Base-by-base conservation (phyloP, 345 rosid genomes). In the Sapria himalayana region DNA sequence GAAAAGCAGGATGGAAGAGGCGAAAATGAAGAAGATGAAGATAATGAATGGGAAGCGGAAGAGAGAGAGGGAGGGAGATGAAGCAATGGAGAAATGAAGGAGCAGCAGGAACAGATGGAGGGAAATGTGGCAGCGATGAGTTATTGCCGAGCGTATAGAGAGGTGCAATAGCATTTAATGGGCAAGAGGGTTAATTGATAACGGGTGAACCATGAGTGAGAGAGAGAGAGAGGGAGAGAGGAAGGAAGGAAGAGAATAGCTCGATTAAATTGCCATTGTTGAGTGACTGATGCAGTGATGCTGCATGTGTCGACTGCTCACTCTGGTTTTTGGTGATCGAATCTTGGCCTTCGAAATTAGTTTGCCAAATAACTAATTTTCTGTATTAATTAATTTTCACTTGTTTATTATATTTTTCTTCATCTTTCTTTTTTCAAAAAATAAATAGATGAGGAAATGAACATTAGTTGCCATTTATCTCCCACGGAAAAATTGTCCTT, bases 111-210 rank as follows among this genome's bases (percentile, higher is more conserved):
- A 50, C 37, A 48, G 57, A 64, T 22, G 55, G 64, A 56, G 36
- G 37, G 48, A 64, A 48, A 10, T 52, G 54, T 4, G 55, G 61
- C 57, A 51, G 68, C 19, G 52, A 56, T 66, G 68, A 72, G 77
- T 76, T 56, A 76, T 63, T 76, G 79, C 70, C 48, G 74, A 69
- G 72, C 53, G 74, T 39, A 57, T 62, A 55, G 77, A 70, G 72
- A 66, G 72, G 69, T 72, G 85, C 73, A 58, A 62, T 51, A 7
- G 86, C 86, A 77, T 73, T 76, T 70, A 77, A 67, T 77, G 69
- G 74, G 15, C 61, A 59, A 45, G 61, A 61, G 49, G 57, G 51
- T 39, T 53, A 53, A 53, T 37, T 53, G 43, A 38, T 22, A n/a
- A n/a, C n/a, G n/a, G n/a, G n/a, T n/a, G n/a, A n/a, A n/a, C n/a